These are phyloP conservation scores for Aureobasidium sp. DNA, from an alignment of 2,329 filamentous ascomycete genomes.

Conservation along the genomic window DNA sequence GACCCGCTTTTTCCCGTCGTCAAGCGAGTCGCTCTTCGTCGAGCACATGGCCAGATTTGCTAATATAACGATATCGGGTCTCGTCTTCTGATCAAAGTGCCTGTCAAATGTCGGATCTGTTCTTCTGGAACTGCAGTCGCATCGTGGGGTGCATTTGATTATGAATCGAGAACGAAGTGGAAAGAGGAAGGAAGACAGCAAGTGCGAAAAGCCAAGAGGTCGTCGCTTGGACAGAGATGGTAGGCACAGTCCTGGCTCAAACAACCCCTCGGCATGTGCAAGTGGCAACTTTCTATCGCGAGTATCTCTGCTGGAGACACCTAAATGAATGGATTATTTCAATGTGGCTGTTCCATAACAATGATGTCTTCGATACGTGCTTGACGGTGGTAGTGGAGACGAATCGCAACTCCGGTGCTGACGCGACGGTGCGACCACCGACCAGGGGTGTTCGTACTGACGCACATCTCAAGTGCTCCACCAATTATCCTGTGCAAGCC, in stretches of 20 bases:
- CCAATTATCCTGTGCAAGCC: background rate
- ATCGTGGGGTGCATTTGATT: background rate
- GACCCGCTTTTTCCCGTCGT: slow-evolving; percentile 1
- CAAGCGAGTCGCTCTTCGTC: background rate
- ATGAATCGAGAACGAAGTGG: background rate
- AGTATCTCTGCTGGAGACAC: too few species aligned
- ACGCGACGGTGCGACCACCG: background rate
- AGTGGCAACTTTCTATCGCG: too few species aligned
- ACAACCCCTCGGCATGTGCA: background rate
- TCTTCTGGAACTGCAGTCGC: background rate
- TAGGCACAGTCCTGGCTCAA: background rate
- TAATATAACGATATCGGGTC: background rate
- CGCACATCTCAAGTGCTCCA: background rate
- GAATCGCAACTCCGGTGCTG: background rate
- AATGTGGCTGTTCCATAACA: background rate
- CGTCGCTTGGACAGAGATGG: background rate
- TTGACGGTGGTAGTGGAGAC: background rate
- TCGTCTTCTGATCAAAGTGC: background rate
- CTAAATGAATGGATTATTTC: background rate
- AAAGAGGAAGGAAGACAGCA: background rate
- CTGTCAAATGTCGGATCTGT: background rate
- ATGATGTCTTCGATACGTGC: background rate
- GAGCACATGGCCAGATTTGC: slow-evolving; percentile 1
- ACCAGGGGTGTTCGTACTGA: background rate
- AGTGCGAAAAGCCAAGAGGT: background rate